Conservation (phyloP, 768 basidiomycete genomes). For the Trichaptum fuscoviolaceum region DNA sequence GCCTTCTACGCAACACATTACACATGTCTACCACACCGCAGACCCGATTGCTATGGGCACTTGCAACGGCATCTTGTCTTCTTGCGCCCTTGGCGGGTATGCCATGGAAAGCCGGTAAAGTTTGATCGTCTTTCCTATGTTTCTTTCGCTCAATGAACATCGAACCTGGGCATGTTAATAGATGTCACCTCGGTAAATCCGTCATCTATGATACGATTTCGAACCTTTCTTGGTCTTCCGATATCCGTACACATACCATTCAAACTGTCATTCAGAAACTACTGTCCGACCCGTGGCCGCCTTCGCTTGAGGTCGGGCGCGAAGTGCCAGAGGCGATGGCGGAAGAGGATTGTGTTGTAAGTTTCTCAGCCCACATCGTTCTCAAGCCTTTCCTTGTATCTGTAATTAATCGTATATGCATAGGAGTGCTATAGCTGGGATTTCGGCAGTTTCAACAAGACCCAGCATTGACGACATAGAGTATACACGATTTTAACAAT, state of each 20-base stretch:
- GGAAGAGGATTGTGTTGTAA: constrained; percentile 69
- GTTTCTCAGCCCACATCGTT: constrained; percentile 21
- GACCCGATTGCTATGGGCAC: constrained; percentile 92
- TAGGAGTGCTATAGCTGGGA: constrained; percentile 74
- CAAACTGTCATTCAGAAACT: constrained; percentile 72
- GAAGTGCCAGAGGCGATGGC: constrained; percentile 51
- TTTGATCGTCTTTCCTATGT: not conserved
- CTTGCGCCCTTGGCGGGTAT: constrained; percentile 84
- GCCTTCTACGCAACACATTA: constrained; percentile 75
- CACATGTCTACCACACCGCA: constrained; percentile 90
- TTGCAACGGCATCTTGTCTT: constrained; percentile 75
- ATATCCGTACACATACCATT: constrained; percentile 78
- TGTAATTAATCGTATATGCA: not conserved
- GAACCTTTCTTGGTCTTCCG: constrained; percentile 78
- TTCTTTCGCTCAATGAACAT: constrained; percentile 25
- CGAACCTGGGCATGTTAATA: constrained; percentile 18
- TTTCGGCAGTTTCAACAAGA: constrained; percentile 42
- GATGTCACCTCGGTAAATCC: constrained; percentile 81
- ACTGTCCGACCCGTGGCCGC: constrained; percentile 64
- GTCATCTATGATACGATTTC: constrained; percentile 92
- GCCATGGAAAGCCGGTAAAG: constrained; percentile 71
- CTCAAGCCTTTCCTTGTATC: constrained; percentile 8
- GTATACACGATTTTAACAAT: not conserved
- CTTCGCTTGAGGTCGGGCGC: constrained; percentile 53
- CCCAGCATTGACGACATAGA: not conserved